These are phyloP conservation scores for Tylopilus microsporus DNA, from an alignment of 1,284 basidiomycete species.

Conservation along the genomic window DNA sequence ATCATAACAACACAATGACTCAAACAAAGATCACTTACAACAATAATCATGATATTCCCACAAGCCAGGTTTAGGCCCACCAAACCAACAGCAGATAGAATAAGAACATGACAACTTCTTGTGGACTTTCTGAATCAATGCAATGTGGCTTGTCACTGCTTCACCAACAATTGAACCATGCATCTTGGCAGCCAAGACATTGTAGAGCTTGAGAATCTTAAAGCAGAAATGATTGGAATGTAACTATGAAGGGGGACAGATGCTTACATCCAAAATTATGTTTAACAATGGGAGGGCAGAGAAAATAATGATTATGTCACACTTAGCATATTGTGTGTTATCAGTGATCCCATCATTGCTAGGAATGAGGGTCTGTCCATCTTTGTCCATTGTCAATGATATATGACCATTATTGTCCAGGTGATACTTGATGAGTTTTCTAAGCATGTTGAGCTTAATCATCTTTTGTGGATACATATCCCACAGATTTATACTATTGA, in stretches of 20 bases:
- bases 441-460: neutral
- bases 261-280: neutral
- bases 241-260: no score
- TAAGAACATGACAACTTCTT: neutral
- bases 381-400: neutral
- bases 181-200: neutral
- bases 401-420: rapidly evolving
- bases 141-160: neutral
- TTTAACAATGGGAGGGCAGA: neutral
- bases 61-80: constrained; percentile 21
- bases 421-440: neutral
- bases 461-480: neutral
- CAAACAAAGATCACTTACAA: constrained; percentile 4
- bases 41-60: constrained; percentile 21
- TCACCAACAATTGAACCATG: neutral
- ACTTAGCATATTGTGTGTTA: neutral
- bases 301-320: neutral
- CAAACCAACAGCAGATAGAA: neutral
- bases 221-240: no score
- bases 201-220: neutral
- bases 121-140: neutral
- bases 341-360: no score
- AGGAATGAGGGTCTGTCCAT: neutral
- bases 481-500: no score
- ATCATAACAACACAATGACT: no score